These are phyloP conservation scores for Verticillium longisporum DNA, from an alignment of 2,329 filamentous ascomycete genomes.

Conservation along the genomic window DNA sequence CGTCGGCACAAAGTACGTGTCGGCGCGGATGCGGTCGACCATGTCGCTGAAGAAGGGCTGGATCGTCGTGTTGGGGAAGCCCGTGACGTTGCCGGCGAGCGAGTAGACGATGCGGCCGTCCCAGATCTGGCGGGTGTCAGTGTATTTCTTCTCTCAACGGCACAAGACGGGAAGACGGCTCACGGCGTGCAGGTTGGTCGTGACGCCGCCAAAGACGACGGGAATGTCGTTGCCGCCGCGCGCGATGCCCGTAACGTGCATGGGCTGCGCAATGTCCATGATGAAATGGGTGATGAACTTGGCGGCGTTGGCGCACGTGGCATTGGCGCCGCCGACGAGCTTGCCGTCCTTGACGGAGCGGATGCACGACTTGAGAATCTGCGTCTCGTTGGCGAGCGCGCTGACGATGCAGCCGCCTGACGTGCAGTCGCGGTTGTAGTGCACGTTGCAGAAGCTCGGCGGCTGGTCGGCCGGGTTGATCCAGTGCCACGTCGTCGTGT, in stretches of 20 bases:
- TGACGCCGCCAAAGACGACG: constrained; percentile 42
- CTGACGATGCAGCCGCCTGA: constrained; percentile 10
- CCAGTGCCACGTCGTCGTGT: constrained; percentile 12
- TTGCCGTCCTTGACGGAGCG: background rate
- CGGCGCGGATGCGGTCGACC: background rate
- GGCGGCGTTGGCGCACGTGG: constrained; percentile 16
- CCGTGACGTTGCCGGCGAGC: constrained; percentile 1
- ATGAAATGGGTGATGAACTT: constrained; percentile 14
- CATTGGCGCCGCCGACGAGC: constrained; percentile 18
- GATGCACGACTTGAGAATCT: constrained; percentile 3
- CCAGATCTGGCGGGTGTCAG: background rate
- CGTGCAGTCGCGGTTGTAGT: constrained; percentile 11
- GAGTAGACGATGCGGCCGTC: constrained; percentile 3
- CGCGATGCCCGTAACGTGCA: constrained; percentile 11
- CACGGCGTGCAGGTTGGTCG: constrained; percentile 49
- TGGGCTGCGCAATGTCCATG: constrained; percentile 11
- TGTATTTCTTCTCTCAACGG: too few species aligned
- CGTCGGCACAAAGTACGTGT: background rate
- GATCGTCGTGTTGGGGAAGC: background rate
- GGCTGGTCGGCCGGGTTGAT: constrained; percentile 11
- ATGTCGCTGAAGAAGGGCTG: constrained; percentile 2
- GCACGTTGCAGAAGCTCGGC: constrained; percentile 10
- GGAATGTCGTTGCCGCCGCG: constrained; percentile 26
- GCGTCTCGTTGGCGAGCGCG: constrained; percentile 9
- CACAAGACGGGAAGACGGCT: background rate